Percentiles rank a stretch among this genome's conserved stretches.
Conservation (phyloP, 139 green algal genomes). For the Picochlorum costavermella region DNA sequence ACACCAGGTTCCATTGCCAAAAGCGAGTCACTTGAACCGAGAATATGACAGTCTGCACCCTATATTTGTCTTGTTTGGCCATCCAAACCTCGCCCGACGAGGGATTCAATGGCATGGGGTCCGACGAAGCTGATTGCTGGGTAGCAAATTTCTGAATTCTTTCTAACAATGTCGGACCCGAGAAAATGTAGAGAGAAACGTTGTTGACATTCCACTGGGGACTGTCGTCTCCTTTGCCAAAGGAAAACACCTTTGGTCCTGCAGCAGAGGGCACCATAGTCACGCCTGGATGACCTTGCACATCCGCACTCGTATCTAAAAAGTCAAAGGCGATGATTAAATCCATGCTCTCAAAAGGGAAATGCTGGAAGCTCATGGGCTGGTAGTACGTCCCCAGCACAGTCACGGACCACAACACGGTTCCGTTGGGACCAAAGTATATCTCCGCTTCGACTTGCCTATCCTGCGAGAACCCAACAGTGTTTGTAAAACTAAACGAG, state of each 20-base stretch:
- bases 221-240: not conserved
- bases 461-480: conserved; percentile 19
- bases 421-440: not conserved
- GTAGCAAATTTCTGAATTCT: not conserved
- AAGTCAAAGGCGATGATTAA: conserved; percentile 5
- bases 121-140: not conserved
- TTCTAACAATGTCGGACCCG: not conserved
- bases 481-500: conserved; percentile 41
- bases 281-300: not conserved
- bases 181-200: not conserved
- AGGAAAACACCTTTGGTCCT: not conserved
- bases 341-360: conserved; percentile 10
- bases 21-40: not conserved
- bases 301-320: not conserved
- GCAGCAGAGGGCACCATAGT: not conserved
- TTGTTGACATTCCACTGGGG: not conserved
- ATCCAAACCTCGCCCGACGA: too few species aligned
- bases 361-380: not conserved
- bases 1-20: not conserved
- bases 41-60: not conserved
- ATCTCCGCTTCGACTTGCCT: conserved; percentile 17
- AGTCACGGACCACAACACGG: not conserved
- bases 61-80: too few species aligned
- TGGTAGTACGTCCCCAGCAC: conserved; percentile 1
- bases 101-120: not conserved